Conservation (phyloP, 208 protist genomes). For the Naegleria gruberi region DNA sequence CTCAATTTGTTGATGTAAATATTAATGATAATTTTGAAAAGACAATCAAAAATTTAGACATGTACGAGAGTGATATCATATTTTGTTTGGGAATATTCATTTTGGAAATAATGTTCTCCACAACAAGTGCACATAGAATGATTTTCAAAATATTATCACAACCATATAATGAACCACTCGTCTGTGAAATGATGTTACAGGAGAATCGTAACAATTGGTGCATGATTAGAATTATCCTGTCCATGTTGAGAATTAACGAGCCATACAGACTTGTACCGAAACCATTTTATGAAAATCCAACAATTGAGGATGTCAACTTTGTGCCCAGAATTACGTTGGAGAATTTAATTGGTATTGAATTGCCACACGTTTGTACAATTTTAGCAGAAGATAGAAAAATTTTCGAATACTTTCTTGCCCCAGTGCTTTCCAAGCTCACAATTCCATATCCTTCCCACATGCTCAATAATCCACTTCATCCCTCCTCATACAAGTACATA, state of each 20-base stretch:
- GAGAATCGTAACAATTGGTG: background rate
- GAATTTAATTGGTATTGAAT: background rate
- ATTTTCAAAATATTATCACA: background rate
- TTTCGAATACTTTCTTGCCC: background rate
- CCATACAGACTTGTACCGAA: background rate
- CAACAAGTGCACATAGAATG: background rate
- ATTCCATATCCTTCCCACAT: background rate
- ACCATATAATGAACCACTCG: background rate
- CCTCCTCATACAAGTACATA: background rate
- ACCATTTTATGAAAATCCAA: background rate
- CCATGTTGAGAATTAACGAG: background rate
- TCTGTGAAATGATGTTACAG: background rate
- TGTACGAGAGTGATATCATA: background rate
- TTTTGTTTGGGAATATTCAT: background rate
- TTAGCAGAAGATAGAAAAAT: background rate
- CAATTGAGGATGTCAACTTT: background rate
- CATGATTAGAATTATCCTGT: background rate
- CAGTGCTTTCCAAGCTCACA: background rate
- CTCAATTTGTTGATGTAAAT: background rate
- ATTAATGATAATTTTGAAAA: background rate
- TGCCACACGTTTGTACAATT: background rate
- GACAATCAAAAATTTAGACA: background rate
- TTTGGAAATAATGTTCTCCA: background rate
- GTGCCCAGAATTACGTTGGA: background rate
- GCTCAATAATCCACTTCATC: background rate